Evolutionary conservation across 495 filamentous ascomycete genomes (phyloP), one percentile per base, ranked within the genome.

Genomic region (Penicillium lagena): DNA sequence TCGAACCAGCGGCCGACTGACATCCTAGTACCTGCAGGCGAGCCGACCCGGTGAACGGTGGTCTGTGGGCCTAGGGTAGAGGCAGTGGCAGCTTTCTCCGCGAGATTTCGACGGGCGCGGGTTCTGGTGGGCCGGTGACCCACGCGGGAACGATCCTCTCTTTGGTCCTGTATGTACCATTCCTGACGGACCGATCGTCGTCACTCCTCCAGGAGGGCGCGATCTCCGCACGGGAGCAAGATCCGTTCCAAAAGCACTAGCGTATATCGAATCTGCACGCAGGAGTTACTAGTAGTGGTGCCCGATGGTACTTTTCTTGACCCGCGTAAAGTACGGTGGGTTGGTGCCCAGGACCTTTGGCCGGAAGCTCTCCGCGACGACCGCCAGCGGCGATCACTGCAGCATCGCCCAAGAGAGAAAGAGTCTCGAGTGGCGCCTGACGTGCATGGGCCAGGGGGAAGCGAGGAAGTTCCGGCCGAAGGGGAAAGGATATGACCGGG

Each of bases 21-120:
- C 51, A 58, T 58, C 55, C 52, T 51, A 61, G 58, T 61, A 61
- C 58, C 58, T 61, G 58, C 58, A 61, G 55, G 49, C 58, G 58
- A 61, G 56, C 58, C 58, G 58, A 61, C 39, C 58, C 58, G 58
- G 50, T 61, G 58, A 61, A 61, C 58, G 58, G 42, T 58, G 54
- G 49, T 49, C 55, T 42, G 55, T 55, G 55, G 54, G 37, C 57
- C 49, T 50, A 55, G 55, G 29, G 39, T 12, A 39, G 42, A 45
- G 43, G 30, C 13, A 32, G 15, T 51, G 58, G 58, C 35, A 48
- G 42, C 51, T 50, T 30, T 61, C 52, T 54, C 58, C 58, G 52
- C 35, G 10, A 27, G 22, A 37, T 31, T n/a, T 30, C 43, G 29
- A 29, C 42, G 34, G 46, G 29, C 14, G 27, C 35, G 29, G 38